Base-by-base conservation (phyloP, 768 basidiomycete species). In the Aureoboletus auriporus region DNA sequence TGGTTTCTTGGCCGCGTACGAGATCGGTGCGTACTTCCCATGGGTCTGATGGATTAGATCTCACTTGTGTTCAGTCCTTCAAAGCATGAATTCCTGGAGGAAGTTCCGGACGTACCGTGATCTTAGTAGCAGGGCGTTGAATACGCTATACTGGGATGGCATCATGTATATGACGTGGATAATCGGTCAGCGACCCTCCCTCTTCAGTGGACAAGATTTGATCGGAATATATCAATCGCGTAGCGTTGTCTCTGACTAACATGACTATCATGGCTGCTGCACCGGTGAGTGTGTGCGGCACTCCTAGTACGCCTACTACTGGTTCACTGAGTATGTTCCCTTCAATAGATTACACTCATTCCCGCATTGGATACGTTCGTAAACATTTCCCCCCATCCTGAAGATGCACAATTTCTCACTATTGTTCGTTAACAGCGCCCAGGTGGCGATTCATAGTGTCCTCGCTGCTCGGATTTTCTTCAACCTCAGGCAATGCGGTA, bases 391-490 rank as follows among this genome's bases (percentile, higher is more conserved):
- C 20, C 20, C 20, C 20, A 23, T 23, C 20, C 20, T 23, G 20
- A 23, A 23, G 20, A 23, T 23, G n/a, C 20, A 23, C 8, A 1
- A 9, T 50, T 33, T 49, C 53, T 62, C 9, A 63, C 38, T 16
- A n/a, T 27, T 29, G 31, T 3, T 35, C 43, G 8, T 26, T 40
- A 23, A 54, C 29, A 64, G 62, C 13, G 64, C 63, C 3, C 63
- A 65, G 39, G 49, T 67, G 29, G 65, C 58, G 1, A 31, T 64
- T 30, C 63, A 65, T 12, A 40, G 63, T 23, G 39, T 67, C 11
- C 53, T 64, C 9, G 52, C 60, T 29, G 57, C 50, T 39, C 54
- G 65, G 17, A 67, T 64, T 17, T 58, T 64, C 29, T 67, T 64
- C 55, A 60, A 55, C 36, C 63, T 67, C 5, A 52, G 45, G 20